Conservation (phyloP, 345 rosid species). For the Excoecaria cochinchinensis region DNA sequence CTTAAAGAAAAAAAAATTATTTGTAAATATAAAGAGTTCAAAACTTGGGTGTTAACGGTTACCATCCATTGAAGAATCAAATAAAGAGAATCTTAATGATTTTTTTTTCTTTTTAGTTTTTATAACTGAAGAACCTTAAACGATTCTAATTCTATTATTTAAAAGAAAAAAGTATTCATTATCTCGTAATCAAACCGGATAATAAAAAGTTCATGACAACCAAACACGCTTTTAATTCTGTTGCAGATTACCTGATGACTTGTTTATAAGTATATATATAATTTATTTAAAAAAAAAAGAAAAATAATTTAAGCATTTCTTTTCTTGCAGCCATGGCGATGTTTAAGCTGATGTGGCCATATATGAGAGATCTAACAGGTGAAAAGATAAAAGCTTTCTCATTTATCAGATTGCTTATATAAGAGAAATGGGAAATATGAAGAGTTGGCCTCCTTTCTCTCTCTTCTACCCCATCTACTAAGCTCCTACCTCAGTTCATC, state of each 20-base stretch:
- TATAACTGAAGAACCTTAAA: too few species aligned
- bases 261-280: not conserved
- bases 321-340: not conserved
- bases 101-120: not conserved
- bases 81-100: not conserved
- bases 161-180: not conserved
- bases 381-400: not conserved
- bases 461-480: constrained; percentile 4
- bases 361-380: not conserved
- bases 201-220: not conserved
- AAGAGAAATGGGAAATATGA: not conserved
- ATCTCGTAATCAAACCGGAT: not conserved
- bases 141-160: too few species aligned
- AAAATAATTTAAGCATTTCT: too few species aligned
- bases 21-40: not conserved
- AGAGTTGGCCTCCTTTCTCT: constrained; percentile 16
- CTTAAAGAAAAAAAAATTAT: not conserved
- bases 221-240: not conserved
- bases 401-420: not conserved
- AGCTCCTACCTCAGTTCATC: too few species aligned
- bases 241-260: not conserved
- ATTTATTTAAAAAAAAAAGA: too few species aligned
- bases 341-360: not conserved
- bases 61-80: not conserved
- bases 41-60: not conserved